Evolutionary conservation across 2,329 filamentous ascomycete species (phyloP).

Genomic region (Macroventuria anomochaeta): DNA sequence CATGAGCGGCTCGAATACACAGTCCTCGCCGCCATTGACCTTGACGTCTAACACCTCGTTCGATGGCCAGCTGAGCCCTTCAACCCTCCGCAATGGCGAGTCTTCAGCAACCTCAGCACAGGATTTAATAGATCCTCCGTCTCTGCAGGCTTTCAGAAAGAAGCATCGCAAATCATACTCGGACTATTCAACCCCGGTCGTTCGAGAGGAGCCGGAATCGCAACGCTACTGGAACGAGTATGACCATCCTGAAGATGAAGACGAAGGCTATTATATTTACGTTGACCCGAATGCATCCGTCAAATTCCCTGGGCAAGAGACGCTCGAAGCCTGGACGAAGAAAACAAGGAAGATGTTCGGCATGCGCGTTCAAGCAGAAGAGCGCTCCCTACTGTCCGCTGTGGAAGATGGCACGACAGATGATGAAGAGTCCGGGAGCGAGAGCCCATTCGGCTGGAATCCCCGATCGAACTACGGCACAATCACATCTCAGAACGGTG

Average conservation of each 20-base stretch:
- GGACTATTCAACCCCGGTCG: conserved; percentile 30
- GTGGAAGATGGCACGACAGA: conserved; percentile 56
- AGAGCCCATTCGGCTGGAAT: conserved; percentile 28
- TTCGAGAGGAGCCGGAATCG: conserved; percentile 25
- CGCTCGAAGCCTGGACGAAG: conserved; percentile 56
- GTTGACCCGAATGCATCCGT: conserved; percentile 70
- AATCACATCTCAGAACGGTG: conserved; percentile 18
- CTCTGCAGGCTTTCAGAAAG: conserved; percentile 53
- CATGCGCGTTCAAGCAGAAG: conserved; percentile 27
- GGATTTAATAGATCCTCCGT: conserved; percentile 48
- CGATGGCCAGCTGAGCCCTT: conserved; percentile 44
- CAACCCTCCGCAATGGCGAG: conserved; percentile 37
- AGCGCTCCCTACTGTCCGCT: conserved; percentile 33
- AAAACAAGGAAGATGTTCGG: conserved; percentile 37
- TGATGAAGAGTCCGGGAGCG: conserved; percentile 59
- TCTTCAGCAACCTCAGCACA: conserved; percentile 45
- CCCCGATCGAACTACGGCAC: conserved; percentile 60
- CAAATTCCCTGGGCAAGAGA: conserved; percentile 68
- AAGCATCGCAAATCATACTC: conserved; percentile 48
- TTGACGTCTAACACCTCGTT: conserved; percentile 50
- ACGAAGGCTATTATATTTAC: conserved; percentile 73
- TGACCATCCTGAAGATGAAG: conserved; percentile 73
- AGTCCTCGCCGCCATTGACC: conserved; percentile 39
- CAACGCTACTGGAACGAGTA: conserved; percentile 83
- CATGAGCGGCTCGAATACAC: conserved; percentile 28